A percentile compares a stretch with the other conserved stretches of the same genome.
Evolutionary conservation across 2,329 filamentous ascomycete genomes (phyloP).

Genomic region (Pyricularia grisea): DNA sequence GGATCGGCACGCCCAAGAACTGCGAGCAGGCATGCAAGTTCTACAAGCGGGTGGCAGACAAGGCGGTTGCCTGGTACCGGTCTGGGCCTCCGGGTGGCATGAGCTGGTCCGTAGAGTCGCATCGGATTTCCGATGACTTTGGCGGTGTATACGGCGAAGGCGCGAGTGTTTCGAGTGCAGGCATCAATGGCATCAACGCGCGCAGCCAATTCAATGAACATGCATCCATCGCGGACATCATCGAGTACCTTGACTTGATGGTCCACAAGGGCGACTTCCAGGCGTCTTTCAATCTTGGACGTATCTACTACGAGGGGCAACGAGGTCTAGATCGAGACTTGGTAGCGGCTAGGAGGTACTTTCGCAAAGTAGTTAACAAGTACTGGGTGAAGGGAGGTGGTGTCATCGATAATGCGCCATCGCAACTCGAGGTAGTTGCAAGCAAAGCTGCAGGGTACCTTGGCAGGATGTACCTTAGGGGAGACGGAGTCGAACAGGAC

Average conservation of each 20-base stretch:
- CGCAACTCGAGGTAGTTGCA: conserved; percentile 66
- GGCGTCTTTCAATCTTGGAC: conserved; percentile 76
- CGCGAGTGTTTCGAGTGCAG: conserved; percentile 81
- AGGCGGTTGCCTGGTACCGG: conserved; percentile 78
- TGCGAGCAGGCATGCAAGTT: conserved; percentile 80
- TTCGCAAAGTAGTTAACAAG: conserved; percentile 66
- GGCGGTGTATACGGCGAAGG: conserved; percentile 95
- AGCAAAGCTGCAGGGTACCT: conserved; percentile 80
- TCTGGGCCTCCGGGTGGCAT: conserved; percentile 86
- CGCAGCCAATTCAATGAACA: conserved; percentile 70
- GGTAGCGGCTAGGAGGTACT: conserved; percentile 67
- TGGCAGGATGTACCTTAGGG: conserved; percentile 81
- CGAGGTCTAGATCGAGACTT: conserved; percentile 66
- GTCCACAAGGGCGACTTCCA: conserved; percentile 83
- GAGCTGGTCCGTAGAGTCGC: conserved; percentile 66
- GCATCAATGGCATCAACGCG: conserved; percentile 67
- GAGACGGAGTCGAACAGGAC: conserved; percentile 74
- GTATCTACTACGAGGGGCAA: conserved; percentile 82
- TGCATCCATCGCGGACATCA: conserved; percentile 81
- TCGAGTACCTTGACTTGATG: conserved; percentile 88
- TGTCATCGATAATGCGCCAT: conserved; percentile 57
- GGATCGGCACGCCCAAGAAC: conserved; percentile 75
- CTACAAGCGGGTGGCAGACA: conserved; percentile 90
- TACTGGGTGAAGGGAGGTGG: conserved; percentile 80
- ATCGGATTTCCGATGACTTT: conserved; percentile 78